phyloP scores from a whole-genome alignment of 2,329 filamentous ascomycete genomes.

The Calonectria fujianensis region DNA sequence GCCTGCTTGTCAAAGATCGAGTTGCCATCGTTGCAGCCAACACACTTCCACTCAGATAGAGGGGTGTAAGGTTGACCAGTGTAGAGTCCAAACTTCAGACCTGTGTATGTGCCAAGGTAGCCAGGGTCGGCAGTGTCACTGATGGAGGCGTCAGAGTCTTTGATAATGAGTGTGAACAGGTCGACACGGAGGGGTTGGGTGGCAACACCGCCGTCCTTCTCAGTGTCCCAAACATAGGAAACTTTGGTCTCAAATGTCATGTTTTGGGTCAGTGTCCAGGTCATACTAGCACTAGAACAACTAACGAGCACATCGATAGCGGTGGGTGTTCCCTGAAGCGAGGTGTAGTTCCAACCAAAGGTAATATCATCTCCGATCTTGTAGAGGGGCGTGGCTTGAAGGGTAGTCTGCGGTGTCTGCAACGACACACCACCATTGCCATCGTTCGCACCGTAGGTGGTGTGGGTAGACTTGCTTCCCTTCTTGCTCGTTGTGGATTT shows the following conservation, averaged over 20 bases:
- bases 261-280: conserved; percentile 78
- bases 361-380: conserved; percentile 77
- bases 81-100: conserved; percentile 77
- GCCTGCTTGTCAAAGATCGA: conserved; percentile 68
- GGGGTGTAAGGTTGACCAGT: conserved; percentile 70
- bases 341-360: conserved; percentile 80
- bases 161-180: conserved; percentile 77
- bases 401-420: conserved; percentile 68
- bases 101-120: conserved; percentile 70
- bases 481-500: conserved; percentile 48
- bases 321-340: conserved; percentile 73
- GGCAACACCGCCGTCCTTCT: conserved; percentile 66
- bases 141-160: conserved; percentile 73
- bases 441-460: conserved; percentile 66
- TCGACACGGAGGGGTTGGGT: conserved; percentile 70
- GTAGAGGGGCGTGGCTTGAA: conserved; percentile 70
- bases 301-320: conserved; percentile 77
- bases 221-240: conserved; percentile 76
- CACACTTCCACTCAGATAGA: conserved; percentile 72
- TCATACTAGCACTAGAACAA: conserved; percentile 70
- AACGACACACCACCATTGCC: conserved; percentile 72
- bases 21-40: conserved; percentile 73
- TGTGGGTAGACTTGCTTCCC: conserved; percentile 58
- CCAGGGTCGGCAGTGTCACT: conserved; percentile 72
- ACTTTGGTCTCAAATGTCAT: conserved; percentile 74